phyloP scores from a whole-genome alignment of 805 yeast species.

The Teunomyces cretensis region DNA sequence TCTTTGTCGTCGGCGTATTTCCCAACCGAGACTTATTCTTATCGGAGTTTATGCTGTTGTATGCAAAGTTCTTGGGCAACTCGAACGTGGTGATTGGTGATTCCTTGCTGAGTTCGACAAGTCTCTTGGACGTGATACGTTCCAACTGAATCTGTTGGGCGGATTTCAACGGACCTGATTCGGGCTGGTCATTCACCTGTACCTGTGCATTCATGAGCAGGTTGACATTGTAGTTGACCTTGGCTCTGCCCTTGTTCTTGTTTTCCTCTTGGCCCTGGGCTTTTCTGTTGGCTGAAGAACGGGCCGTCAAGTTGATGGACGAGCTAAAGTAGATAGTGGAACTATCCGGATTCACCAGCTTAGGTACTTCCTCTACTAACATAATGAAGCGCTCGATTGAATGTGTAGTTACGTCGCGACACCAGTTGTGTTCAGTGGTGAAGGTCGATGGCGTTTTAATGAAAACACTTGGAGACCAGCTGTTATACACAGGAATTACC shows the following conservation, averaged over 20 bases:
- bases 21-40: constrained; percentile 35
- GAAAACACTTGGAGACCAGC: background rate
- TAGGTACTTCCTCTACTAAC: constrained; percentile 47
- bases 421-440: background rate
- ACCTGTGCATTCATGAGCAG: constrained; percentile 44
- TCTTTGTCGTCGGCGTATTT: constrained; percentile 44
- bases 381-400: constrained; percentile 14
- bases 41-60: constrained; percentile 25
- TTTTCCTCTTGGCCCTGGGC: constrained; percentile 16
- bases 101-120: constrained; percentile 36
- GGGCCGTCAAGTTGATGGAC: constrained; percentile 40
- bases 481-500: background rate
- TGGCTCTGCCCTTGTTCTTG: constrained; percentile 37
- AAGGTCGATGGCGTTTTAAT: background rate
- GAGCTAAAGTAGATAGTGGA: constrained; percentile 43
- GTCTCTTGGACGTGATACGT: constrained; percentile 34
- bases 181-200: constrained; percentile 28
- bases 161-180: constrained; percentile 39
- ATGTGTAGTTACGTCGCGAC: background rate
- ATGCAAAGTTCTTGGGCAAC: constrained; percentile 40
- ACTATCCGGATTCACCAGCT: constrained; percentile 24
- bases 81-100: constrained; percentile 32
- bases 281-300: constrained; percentile 26
- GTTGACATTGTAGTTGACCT: constrained; percentile 45
- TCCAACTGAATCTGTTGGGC: constrained; percentile 44